Evolutionary conservation across 2,329 filamentous ascomycete genomes (phyloP).

Genomic region (Fusarium subtropicale): DNA sequence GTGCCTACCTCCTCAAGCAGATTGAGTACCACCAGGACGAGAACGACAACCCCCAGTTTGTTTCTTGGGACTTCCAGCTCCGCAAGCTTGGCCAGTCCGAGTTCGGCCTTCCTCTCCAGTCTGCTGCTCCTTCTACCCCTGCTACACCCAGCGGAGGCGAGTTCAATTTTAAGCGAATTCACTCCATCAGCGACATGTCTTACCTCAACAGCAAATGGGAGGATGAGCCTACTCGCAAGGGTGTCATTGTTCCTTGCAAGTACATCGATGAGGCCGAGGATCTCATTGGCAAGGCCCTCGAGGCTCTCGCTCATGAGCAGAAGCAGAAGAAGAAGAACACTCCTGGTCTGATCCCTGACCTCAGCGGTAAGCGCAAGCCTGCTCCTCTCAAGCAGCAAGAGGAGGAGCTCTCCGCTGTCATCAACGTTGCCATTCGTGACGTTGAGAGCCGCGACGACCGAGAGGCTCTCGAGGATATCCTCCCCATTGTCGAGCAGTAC

Average conservation of each 20-base stretch:
- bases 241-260: conserved; percentile 92
- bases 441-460: conserved; percentile 85
- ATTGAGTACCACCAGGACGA: conserved; percentile 92
- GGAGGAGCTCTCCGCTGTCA: conserved; percentile 89
- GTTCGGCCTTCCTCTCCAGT: conserved; percentile 83
- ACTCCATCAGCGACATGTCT: conserved; percentile 97
- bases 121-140: conserved; percentile 86
- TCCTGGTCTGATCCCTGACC: conserved; percentile 74
- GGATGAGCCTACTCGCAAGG: conserved; percentile 85
- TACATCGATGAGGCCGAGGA: conserved; percentile 97
- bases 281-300: conserved; percentile 82
- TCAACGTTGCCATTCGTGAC: conserved; percentile 92
- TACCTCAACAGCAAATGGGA: conserved; percentile 81
- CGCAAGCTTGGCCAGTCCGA: conserved; percentile 93
- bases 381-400: conserved; percentile 43
- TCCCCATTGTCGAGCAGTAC: conserved; percentile 79
- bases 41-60: conserved; percentile 72
- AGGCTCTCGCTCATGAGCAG: conserved; percentile 75
- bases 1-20: conserved; percentile 90
- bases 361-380: conserved; percentile 77
- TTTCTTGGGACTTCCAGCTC: conserved; percentile 96
- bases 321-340: conserved; percentile 68
- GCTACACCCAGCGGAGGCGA: conserved; percentile 74
- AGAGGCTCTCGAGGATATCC: conserved; percentile 81
- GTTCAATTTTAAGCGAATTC: conserved; percentile 80